Evolutionary conservation across 2,329 filamentous ascomycete species (phyloP), one percentile per base, ranked within the genome.

Genomic region (Clonostachys chloroleuca): DNA sequence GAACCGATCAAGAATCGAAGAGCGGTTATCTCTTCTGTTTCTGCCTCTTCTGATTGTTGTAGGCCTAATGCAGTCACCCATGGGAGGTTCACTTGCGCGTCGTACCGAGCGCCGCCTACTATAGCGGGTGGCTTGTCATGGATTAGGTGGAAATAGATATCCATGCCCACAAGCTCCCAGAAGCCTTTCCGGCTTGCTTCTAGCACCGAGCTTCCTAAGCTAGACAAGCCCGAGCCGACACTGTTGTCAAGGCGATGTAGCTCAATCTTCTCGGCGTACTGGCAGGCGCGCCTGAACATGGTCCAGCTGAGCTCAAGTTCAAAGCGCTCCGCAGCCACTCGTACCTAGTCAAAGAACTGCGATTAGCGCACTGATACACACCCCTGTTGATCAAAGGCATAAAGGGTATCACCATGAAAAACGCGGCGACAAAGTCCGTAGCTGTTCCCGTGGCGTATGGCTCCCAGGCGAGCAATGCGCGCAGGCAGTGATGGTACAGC

Each of bases 151-250:
- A 58, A 63, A 44, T 59, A 64, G 14, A 62, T 52, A 20, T 64
- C 62, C 14, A 61, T 53, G 33, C 64, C 59, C 2, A 65, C 56
- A 3, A 64, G 53, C n/a, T 64, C 59, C 62, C 62, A 64, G 36
- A 64, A 61, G 0, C 55, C 58, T 20, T 56, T 56, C 12, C 62
- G 56, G 18, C 63, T 59, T 2, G 54, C 50, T 16, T 59, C 53
- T 39, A 45, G 17, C 18, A 47, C 44, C 35, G 42, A 41, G 5
- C 54, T 59, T 12, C 45, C 39, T 46, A 24, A 8, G 20, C 7
- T 24, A 7, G 20, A 24, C 7, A 24, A 24, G 20, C 20, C 20
- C 7, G 20, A 24, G 20, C 20, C 20, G 20, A 24, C 20, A 8
- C 20, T 24, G 12, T 41, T 34, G 40, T 64, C 61, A 3, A 64